Evolutionary conservation across 1,139 yeast genomes (phyloP).

Genomic region (Hansenula anomala): DNA sequence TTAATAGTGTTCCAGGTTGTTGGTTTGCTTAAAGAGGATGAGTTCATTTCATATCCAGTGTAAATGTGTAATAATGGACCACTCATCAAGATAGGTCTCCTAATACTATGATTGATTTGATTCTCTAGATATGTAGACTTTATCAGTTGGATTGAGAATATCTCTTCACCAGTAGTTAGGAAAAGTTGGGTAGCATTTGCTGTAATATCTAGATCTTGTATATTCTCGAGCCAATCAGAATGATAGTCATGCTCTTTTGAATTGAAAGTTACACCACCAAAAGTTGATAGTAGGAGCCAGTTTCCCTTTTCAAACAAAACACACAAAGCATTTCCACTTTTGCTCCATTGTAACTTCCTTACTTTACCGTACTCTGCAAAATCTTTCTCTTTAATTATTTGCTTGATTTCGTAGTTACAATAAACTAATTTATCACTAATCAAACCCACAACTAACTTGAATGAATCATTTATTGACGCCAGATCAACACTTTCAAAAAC

Average conservation of each 20-base stretch:
- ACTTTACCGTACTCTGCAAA: slow-evolving; percentile 15
- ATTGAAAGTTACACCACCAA: slow-evolving; percentile 32
- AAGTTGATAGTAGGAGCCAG: slow-evolving; percentile 31
- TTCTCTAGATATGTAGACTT: slow-evolving; percentile 1
- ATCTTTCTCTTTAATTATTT: slow-evolving; percentile 4
- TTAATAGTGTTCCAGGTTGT: slow-evolving; percentile 18
- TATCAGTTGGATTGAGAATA: slow-evolving; percentile 9
- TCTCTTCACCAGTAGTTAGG: slow-evolving; percentile 5
- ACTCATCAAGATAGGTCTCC: slow-evolving; percentile 13
- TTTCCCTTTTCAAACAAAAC: slow-evolving; percentile 24
- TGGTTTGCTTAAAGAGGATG: slow-evolving; percentile 5
- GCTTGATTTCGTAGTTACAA: slow-evolving; percentile 11
- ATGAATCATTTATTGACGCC: slow-evolving; percentile 13
- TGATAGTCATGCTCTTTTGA: slow-evolving; percentile 29
- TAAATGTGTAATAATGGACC: slow-evolving; percentile 17
- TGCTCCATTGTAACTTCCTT: slow-evolving; percentile 22
- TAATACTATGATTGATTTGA: slow-evolving; percentile 16
- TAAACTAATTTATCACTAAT: slow-evolving; percentile 12
- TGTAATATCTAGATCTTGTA: slow-evolving; percentile 3
- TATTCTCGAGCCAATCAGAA: slow-evolving; percentile 13
- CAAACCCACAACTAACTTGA: slow-evolving; percentile 18
- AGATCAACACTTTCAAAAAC: slow-evolving; percentile 1
- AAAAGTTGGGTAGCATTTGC: slow-evolving; percentile 5
- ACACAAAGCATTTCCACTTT: slow-evolving; percentile 23
- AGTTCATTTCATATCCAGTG: slow-evolving; percentile 17